Base-by-base conservation (phyloP, 2,329 filamentous ascomycete species). In the Tolypocladium tundrense region DNA sequence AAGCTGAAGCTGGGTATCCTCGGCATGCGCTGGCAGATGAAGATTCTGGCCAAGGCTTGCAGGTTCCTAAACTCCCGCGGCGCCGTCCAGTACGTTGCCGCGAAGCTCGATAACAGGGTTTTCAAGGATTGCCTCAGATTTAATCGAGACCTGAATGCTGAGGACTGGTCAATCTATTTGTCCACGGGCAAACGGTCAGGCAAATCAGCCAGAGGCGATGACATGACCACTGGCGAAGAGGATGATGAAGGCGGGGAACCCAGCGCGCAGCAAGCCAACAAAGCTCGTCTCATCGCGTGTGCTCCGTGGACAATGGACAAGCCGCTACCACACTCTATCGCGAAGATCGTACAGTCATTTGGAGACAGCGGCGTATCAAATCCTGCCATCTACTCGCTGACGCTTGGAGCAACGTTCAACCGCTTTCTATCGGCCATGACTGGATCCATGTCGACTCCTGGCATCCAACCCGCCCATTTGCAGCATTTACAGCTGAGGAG, bases 71-170 rank as follows among this genome's bases (percentile, higher is more conserved):
- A 81, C 27, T 75, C 77, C 31, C 73, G 79, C 53, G 83, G 82
- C 7, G 75, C 80, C 35, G 73, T 84, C 24, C 77, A 78, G 53
- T 85, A 83, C 61, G 79, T 83, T 3, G 81, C 81, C 4, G 82
- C 82, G 5, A 78, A 77, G 42, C 78, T 83, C 13, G 73, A 76
- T 19, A 75, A 77, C 40, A 77, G 77, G 57, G 71, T 85, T 7
- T 85, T 81, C 71, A 84, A 83, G 62, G 82, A 86, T 62, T 86
- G 84, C 62, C 75, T 86, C 60, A 82, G 82, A 61, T 85, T 79
- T 58, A 70, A 79, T 53, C 74, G 82, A 51, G 81, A 85, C 8
- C 76, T 84, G 39, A 81, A 77, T 14, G 64, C 77, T 1, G 77
- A 79, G 27, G 83, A 86, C 61, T 85, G 83, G 82, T 72, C 75